These are phyloP conservation scores for Luvunga scandens DNA, from an alignment of 345 rosid genomes.

Conservation along the genomic window DNA sequence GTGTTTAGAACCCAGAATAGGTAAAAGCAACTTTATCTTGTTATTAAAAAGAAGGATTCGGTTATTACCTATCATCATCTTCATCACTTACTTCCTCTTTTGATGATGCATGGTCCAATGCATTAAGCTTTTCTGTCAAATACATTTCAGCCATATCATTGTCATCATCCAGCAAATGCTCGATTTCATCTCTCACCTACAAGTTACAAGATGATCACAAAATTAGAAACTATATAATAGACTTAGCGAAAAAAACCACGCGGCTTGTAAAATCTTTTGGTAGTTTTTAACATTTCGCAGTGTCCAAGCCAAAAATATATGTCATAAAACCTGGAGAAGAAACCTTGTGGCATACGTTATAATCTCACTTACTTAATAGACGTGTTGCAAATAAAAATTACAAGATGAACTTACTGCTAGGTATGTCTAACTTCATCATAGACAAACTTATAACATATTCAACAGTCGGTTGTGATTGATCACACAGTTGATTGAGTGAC, in stretches of 20 bases:
- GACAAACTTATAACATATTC: not conserved
- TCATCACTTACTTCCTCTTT: constrained; percentile 19
- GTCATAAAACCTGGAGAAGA: not conserved
- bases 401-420: not conserved
- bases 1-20: not conserved
- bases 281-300: not conserved
- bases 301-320: not conserved
- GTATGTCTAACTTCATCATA: not conserved
- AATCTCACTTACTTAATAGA: not conserved
- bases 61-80: constrained; percentile 34
- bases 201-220: not conserved
- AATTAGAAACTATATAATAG: not conserved
- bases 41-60: not conserved
- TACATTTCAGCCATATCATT: constrained; percentile 62
- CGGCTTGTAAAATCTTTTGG: not conserved
- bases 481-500: not conserved
- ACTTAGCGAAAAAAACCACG: not conserved
- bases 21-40: not conserved
- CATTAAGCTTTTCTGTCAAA: constrained; percentile 44
- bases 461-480: not conserved
- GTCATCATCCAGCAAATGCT: constrained; percentile 57
- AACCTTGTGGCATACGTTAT: not conserved
- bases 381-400: not conserved
- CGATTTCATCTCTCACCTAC: constrained; percentile 63
- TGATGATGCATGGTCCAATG: constrained; percentile 23